Evolutionary conservation across 106 monocot genomes (phyloP), one percentile per base, ranked within the genome.

Genomic region (Narthecium ossifragum): DNA sequence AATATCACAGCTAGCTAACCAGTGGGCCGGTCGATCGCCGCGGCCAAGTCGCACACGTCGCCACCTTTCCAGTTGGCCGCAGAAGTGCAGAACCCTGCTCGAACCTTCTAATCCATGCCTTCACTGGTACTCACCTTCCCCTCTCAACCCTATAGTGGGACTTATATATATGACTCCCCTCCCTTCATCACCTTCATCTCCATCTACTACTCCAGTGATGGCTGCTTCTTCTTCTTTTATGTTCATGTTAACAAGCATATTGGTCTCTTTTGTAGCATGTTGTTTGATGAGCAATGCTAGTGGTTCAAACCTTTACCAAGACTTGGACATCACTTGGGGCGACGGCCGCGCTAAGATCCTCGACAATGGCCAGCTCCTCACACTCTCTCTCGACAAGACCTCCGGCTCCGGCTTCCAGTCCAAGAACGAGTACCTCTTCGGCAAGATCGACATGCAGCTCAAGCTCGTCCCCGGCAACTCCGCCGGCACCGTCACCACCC

Each of bases 321-420:
- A 26, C 17, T 34, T 38, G 25, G 51, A 51, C 25, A 37, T 64
- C 7, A 64, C 51, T 17, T 64, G 64, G 51, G 64, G 64, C 4
- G 37, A 51, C 25, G 51, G 51, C 34, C 49, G 64, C 4, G 64
- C 51, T 12, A 51, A 64, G 34, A 64, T 64, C 51, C 31, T 64
- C 26, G 25, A 64, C 64, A 36, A 64, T 37, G 64, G 64, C 4
- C 36, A 52, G 36, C 64, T 64, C 34, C 64, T 64, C 32, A 52
- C 64, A 26, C 51, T 64, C 21, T 51, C 64, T 8, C 64, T 64
- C 33, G 64, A 64, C 50, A 51, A 64, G 20, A 22, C 52, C 34
- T 64, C 64, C 2, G 64, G 64, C 21, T 64, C 64, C 15, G 64
- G 64, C 34, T 64, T 64, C 51, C 50, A 64, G 23, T 64, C 51